Percentiles rank a stretch among this genome's conserved stretches.
These are phyloP conservation scores for Chlamydomonas sp. DNA, from an alignment of 139 green algal genomes.

Conservation along the genomic window DNA sequence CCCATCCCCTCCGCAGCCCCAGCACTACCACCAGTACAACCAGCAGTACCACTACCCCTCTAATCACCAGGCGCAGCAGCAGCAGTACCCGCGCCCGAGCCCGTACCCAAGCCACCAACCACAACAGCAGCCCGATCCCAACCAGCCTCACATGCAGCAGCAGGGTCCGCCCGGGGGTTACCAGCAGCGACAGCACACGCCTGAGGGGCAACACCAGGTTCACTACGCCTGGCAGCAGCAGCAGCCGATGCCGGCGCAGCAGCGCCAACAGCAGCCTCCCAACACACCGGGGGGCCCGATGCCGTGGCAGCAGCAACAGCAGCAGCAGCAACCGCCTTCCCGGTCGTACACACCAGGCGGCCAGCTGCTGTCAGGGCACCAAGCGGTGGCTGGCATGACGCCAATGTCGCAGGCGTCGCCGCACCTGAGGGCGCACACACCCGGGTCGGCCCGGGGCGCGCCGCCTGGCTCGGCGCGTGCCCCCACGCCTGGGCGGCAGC, in stretches of 20 bases:
- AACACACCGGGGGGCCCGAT: neutral
- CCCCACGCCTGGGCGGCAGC: too few relatives aligned
- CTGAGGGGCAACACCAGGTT: too few relatives aligned
- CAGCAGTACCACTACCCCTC: neutral
- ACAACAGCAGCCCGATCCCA: neutral
- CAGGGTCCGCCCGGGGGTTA: neutral
- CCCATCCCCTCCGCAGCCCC: neutral
- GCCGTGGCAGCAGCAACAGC: neutral
- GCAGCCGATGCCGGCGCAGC: neutral
- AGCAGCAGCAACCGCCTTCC: neutral
- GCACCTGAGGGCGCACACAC: too few relatives aligned
- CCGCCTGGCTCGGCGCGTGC: too few relatives aligned
- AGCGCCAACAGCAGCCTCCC: neutral
- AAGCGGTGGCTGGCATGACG: too few relatives aligned
- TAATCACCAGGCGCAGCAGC: neutral
- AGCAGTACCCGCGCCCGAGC: neutral
- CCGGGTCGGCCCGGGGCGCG: too few relatives aligned
- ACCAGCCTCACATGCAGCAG: neutral
- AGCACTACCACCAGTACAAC: constrained; percentile 7
- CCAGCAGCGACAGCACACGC: too few relatives aligned
- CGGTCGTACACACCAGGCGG: neutral
- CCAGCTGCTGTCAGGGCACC: too few relatives aligned
- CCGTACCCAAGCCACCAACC: neutral
- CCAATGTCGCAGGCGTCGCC: too few relatives aligned
- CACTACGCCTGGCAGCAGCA: neutral